phyloP scores from a whole-genome alignment of 2,329 filamentous ascomycete genomes.

The Fusarium duplospermum region DNA sequence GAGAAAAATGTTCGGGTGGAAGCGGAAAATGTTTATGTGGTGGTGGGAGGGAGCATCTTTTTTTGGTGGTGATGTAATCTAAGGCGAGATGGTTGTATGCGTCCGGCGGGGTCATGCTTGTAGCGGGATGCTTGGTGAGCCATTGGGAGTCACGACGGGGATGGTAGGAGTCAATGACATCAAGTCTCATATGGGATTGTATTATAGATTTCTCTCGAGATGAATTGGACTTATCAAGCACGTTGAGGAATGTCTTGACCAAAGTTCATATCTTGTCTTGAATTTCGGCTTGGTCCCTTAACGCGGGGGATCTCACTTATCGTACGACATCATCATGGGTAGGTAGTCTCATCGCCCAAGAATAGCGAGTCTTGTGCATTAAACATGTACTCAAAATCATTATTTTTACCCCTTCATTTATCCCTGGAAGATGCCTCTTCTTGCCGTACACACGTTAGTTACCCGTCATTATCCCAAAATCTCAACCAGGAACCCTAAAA shows the following conservation, averaged over 20 bases:
- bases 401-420: background rate
- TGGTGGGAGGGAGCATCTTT: constrained; percentile 7
- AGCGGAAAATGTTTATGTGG: background rate
- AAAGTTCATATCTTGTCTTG: background rate
- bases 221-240: background rate
- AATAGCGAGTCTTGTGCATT: background rate
- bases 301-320: background rate
- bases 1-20: background rate
- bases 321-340: background rate
- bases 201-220: background rate
- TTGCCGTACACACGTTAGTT: background rate
- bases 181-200: background rate
- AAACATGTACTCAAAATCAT: constrained; percentile 2
- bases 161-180: background rate
- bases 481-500: background rate
- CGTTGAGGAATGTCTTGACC: background rate
- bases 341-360: background rate
- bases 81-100: constrained; percentile 27
- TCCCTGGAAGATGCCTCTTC: constrained; percentile 8
- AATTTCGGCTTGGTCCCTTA: background rate
- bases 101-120: constrained; percentile 30
- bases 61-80: constrained; percentile 46
- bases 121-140: constrained; percentile 21
- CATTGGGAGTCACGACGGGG: background rate
- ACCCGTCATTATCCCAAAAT: constrained; percentile 12